Evolutionary conservation across 1,139 yeast genomes (phyloP).

Genomic region (Meyerozyma smithsonii): DNA sequence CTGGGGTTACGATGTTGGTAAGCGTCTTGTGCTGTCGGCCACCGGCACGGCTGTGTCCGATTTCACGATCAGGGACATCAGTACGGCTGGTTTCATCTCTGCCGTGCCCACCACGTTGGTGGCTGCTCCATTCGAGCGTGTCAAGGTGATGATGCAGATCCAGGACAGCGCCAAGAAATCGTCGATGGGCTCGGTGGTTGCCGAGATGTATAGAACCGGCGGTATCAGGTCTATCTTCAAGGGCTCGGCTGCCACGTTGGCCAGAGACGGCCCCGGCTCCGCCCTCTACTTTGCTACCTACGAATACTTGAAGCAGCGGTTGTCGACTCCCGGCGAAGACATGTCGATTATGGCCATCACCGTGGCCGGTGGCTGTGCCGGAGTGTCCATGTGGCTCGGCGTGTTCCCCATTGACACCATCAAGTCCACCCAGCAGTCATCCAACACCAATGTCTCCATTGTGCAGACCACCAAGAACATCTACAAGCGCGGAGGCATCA

Average conservation of each 20-base stretch:
- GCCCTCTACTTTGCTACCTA: conserved; percentile 95
- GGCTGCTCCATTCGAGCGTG: conserved; percentile 95
- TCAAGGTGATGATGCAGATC: conserved; percentile 89
- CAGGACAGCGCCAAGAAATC: conserved; percentile 53
- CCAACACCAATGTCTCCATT: conserved; percentile 56
- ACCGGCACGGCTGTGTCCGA: conserved; percentile 37
- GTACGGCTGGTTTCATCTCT: conserved; percentile 92
- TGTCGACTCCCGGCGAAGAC: conserved; percentile 53
- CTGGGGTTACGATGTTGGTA: conserved; percentile 97
- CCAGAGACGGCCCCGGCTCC: conserved; percentile 98
- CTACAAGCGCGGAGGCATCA: conserved; percentile 70
- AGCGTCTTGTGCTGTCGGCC: conserved; percentile 54
- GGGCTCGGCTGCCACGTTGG: conserved; percentile 88
- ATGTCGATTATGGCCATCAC: conserved; percentile 72
- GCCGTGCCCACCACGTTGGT: conserved; percentile 93
- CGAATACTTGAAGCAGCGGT: conserved; percentile 66
- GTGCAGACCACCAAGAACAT: conserved; percentile 60
- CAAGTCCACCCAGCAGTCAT: conserved; percentile 78
- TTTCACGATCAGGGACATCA: conserved; percentile 65
- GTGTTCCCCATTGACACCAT: conserved; percentile 97
- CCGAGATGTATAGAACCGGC: conserved; percentile 71
- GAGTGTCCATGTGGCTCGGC: conserved; percentile 94
- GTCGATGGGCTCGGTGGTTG: conserved; percentile 57
- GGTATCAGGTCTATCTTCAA: conserved; percentile 82
- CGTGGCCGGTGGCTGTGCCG: conserved; percentile 92